Percentiles rank a stretch among this genome's conserved stretches.
Evolutionary conservation across 1,284 basidiomycete genomes (phyloP).

Genomic region (Schizopora paradoxa): DNA sequence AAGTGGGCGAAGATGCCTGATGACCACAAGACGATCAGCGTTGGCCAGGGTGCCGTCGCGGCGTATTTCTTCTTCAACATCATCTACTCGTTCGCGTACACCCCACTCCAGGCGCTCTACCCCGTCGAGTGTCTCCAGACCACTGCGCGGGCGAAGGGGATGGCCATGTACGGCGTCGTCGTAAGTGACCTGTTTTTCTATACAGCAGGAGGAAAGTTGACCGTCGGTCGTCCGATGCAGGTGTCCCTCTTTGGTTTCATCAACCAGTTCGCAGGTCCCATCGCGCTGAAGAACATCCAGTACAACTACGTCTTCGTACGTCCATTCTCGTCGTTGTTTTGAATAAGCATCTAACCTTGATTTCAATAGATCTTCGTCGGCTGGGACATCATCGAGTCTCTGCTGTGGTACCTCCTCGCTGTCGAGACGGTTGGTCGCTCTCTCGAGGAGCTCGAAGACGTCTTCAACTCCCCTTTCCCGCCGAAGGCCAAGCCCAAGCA

Average conservation of each 20-base stretch:
- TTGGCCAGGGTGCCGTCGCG: slow-evolving; percentile 33
- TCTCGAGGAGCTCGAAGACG: slow-evolving; percentile 32
- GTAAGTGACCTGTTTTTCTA: not conserved
- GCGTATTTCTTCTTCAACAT: slow-evolving; percentile 45
- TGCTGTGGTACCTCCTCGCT: slow-evolving; percentile 29
- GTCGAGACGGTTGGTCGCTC: slow-evolving; percentile 31
- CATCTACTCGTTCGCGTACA: slow-evolving; percentile 44
- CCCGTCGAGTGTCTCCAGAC: slow-evolving; percentile 52
- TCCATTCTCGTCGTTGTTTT: not conserved
- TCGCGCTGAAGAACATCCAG: slow-evolving; percentile 42
- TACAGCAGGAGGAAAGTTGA: too few species aligned
- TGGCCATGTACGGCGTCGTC: slow-evolving; percentile 36
- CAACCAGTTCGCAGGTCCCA: slow-evolving; percentile 44
- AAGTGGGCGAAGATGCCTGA: slow-evolving; percentile 23
- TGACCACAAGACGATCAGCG: slow-evolving; percentile 23
- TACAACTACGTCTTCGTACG: slow-evolving; percentile 25
- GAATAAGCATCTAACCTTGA: not conserved
- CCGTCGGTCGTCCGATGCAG: too few species aligned
- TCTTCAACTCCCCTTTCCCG: slow-evolving; percentile 32
- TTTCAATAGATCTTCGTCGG: slow-evolving; percentile 26
- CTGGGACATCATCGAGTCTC: slow-evolving; percentile 30
- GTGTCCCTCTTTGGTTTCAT: slow-evolving; percentile 46
- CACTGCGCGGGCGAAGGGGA: slow-evolving; percentile 55
- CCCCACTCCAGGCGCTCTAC: slow-evolving; percentile 50
- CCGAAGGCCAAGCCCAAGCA: slow-evolving; percentile 28